Conservation (phyloP, 495 filamentous ascomycete genomes). For the Penicillium argentinense region DNA sequence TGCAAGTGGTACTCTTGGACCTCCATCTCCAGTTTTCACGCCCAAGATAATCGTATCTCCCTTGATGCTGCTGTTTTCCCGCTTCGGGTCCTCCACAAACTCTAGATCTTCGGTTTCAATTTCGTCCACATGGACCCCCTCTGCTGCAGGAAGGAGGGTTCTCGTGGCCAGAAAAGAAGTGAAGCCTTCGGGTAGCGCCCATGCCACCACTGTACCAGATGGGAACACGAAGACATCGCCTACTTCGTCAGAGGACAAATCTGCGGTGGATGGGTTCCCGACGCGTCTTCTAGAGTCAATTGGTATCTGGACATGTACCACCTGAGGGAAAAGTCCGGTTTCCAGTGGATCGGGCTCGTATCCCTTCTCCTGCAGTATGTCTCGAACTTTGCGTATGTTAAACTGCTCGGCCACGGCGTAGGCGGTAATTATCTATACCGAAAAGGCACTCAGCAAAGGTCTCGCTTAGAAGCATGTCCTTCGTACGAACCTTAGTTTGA, state of each 20-base stretch:
- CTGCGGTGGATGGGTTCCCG: conserved; percentile 54
- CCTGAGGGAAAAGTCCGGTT: conserved; percentile 64
- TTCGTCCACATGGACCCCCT: conserved; percentile 66
- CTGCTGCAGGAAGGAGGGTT: conserved; percentile 72
- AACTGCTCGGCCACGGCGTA: conserved; percentile 87
- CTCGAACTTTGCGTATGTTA: conserved; percentile 69
- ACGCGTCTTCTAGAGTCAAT: conserved; percentile 51
- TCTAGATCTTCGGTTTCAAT: conserved; percentile 88
- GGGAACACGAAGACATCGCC: conserved; percentile 97
- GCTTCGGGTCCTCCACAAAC: conserved; percentile 71
- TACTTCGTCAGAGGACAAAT: conserved; percentile 60
- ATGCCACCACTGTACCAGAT: conserved; percentile 91
- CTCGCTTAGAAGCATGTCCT: not conserved
- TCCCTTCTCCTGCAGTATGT: conserved; percentile 69
- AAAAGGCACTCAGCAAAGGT: not conserved
- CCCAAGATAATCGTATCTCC: conserved; percentile 91
- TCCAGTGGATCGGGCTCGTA: conserved; percentile 62
- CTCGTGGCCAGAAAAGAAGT: conserved; percentile 70
- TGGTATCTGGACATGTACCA: conserved; percentile 61
- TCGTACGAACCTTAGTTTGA: conserved; percentile 47
- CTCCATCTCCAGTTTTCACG: conserved; percentile 51
- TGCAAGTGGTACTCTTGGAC: conserved; percentile 10
- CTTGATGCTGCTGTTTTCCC: conserved; percentile 74
- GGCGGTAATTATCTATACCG: conserved; percentile 66
- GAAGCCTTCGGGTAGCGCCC: conserved; percentile 74